phyloP scores from a whole-genome alignment of 768 basidiomycete genomes.

The Erythrobasidium yunnanense region DNA sequence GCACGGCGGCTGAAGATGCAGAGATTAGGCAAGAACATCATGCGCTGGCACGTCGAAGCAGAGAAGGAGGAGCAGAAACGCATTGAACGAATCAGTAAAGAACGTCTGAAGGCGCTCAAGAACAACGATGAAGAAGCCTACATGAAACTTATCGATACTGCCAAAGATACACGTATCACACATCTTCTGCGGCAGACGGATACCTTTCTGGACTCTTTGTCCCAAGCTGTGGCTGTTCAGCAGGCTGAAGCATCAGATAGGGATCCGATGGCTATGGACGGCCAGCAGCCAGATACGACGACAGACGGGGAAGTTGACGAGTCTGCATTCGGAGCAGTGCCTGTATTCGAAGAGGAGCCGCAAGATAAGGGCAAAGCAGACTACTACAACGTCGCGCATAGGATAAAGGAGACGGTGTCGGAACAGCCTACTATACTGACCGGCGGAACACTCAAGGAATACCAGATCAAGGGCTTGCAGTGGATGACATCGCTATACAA shows the following conservation, averaged over 20 bases:
- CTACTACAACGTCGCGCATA: slow-evolving; percentile 91
- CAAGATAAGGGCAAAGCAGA: slow-evolving; percentile 69
- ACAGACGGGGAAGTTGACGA: slow-evolving; percentile 51
- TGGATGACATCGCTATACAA: slow-evolving; percentile 40
- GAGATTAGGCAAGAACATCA: slow-evolving; percentile 63
- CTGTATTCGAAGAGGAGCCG: slow-evolving; percentile 48
- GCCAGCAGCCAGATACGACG: not conserved
- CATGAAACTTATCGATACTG: slow-evolving; percentile 95
- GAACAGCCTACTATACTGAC: slow-evolving; percentile 70
- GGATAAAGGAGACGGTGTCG: slow-evolving; percentile 72
- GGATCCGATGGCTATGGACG: slow-evolving; percentile 43
- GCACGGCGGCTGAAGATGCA: slow-evolving; percentile 49
- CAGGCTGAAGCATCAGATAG: slow-evolving; percentile 55
- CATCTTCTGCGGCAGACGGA: slow-evolving; percentile 92
- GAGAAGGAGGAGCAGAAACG: slow-evolving; percentile 98
- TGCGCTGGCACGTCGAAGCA: slow-evolving; percentile 72
- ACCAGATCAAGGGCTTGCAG: slow-evolving; percentile 50
- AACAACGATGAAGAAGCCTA: slow-evolving; percentile 99
- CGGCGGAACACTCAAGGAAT: slow-evolving; percentile 73
- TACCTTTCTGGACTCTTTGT: slow-evolving; percentile 82
- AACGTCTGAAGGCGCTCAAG: slow-evolving; percentile 93
- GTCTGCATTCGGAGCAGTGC: slow-evolving; percentile 71
- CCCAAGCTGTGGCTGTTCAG: slow-evolving; percentile 83
- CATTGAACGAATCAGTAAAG: slow-evolving; percentile 88
- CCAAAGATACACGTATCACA: slow-evolving; percentile 97